Evolutionary conservation across 2,329 filamentous ascomycete species (phyloP), one percentile per base, ranked within the genome.

Genomic region (Aspergillus fijiensis): DNA sequence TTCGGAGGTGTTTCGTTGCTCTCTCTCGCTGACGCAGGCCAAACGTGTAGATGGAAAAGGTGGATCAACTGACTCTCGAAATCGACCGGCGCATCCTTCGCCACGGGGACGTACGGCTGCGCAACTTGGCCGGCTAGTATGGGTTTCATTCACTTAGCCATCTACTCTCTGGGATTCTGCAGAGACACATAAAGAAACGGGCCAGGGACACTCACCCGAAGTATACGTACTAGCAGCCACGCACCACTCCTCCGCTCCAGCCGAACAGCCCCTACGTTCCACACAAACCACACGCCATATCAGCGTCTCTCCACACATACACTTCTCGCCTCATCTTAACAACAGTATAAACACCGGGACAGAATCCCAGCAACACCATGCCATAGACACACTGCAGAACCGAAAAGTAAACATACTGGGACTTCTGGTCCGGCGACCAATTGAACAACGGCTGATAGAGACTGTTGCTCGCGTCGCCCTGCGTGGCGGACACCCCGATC

Each of bases 381-480:
- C 3, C 23, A 1, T 23, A 14, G 2, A 35, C 2, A 35, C 3
- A 16, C 9, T 42, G 3, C 5, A 47, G 51, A n/a, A 12, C 5
- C 9, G 4, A 14, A 1, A 33, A 27, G 2, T 14, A 25, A 47
- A 60, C 53, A 35, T 49, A 60, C 59, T 61, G 59, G 0, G 55
- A 12, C 48, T 58, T 7, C 59, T 61, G 59, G 23, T 61, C 59
- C 2, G 59, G 59, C 47, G 59, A 61, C 59, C 59, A 61, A 19
- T 61, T 61, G 33, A 61, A 23, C 51, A 61, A 45, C 9, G 59
- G 59, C 51, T 61, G 59, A 48, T 55, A 61, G 47, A 61, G 25
- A 31, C 58, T 56, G 33, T 45, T 48, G 14, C 19, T 19, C 33
- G 54, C 51, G 14, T 51, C 47, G n/a, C 51, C 51, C 59, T 58